Evolutionary conservation across 2,329 filamentous ascomycete genomes (phyloP), one percentile per base, ranked within the genome.

Genomic region (Ophiostoma tasmaniense): DNA sequence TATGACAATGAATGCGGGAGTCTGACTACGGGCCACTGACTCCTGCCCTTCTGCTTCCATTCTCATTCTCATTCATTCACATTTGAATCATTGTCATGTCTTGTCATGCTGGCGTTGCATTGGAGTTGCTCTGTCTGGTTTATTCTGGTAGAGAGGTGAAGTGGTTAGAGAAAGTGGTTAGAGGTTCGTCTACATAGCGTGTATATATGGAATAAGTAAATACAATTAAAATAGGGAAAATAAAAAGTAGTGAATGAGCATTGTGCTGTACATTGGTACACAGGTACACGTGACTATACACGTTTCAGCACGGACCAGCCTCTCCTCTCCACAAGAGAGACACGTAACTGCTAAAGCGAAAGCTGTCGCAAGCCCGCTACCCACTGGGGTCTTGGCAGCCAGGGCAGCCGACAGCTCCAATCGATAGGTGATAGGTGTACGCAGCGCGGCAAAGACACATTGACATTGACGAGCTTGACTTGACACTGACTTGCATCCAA

Each of bases 281-380:
- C 8, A n/a, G n/a, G n/a, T n/a, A n/a, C 50, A 55, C 22, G 50
- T 61, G 22, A 61, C 7, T 2, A 0, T 1, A 20, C 55, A 28
- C 55, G 55, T 61, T 61, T 33, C 25, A 61, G 52, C 55, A 64
- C 30, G 55, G 45, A 39, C 68, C 66, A 67, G n/a, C 50, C 6
- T n/a, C n/a, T n/a, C n/a, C 6, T 42, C 66, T 64, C 71, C 68
- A 65, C 67, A 66, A 64, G 59, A 71, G 67, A 72, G 71, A 70
- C 71, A 72, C 70, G 71, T 72, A 71, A 71, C 68, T 64, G 68
- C 68, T 68, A 66, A 68, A 70, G 69, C 8, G 28, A 33, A 62
- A 64, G 61, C 70, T 70, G 62, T 42, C 39, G 66, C 68, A 68
- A 52, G 68, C 68, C 61, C 8, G 33, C 33, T 33, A n/a, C 33